Conservation (phyloP, 768 basidiomycete species). For the Rhodocollybia butyracea region DNA sequence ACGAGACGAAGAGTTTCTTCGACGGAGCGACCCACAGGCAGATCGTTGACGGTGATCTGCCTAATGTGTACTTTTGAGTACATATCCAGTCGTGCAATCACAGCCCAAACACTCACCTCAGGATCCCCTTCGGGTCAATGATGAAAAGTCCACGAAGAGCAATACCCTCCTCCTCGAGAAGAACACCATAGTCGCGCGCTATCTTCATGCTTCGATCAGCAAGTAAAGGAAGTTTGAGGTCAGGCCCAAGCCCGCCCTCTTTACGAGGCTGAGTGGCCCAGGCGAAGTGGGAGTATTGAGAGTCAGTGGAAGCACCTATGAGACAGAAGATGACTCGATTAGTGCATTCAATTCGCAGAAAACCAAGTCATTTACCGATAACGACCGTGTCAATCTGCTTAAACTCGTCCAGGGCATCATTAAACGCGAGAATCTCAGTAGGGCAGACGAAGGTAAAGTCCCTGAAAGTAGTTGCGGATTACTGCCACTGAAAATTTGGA, state of each 20-base stretch:
- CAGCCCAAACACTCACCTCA: constrained; percentile 43
- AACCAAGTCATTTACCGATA: constrained; percentile 50
- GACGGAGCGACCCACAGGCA: constrained; percentile 93
- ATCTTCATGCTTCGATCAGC: constrained; percentile 80
- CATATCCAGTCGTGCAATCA: not conserved
- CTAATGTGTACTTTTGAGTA: constrained; percentile 27
- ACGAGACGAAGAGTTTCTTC: constrained; percentile 89
- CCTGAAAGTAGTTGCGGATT: constrained; percentile 31
- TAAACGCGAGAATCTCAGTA: constrained; percentile 96
- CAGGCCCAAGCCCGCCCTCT: constrained; percentile 86
- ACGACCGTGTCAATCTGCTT: constrained; percentile 69
- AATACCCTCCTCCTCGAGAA: constrained; percentile 86
- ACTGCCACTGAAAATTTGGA: not conserved
- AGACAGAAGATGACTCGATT: constrained; percentile 6
- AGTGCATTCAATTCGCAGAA: not conserved
- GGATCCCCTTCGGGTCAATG: constrained; percentile 78
- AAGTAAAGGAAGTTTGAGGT: constrained; percentile 80
- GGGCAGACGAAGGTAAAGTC: constrained; percentile 91
- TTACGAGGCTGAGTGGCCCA: constrained; percentile 83
- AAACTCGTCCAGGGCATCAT: constrained; percentile 79
- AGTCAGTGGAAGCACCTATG: constrained; percentile 82
- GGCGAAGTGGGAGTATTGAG: constrained; percentile 82
- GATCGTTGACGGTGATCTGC: constrained; percentile 87
- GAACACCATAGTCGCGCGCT: constrained; percentile 82
- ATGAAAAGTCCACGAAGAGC: constrained; percentile 85